Conservation (phyloP, 2,329 filamentous ascomycete species). For the Lasiodiplodia hormozganensis region DNA sequence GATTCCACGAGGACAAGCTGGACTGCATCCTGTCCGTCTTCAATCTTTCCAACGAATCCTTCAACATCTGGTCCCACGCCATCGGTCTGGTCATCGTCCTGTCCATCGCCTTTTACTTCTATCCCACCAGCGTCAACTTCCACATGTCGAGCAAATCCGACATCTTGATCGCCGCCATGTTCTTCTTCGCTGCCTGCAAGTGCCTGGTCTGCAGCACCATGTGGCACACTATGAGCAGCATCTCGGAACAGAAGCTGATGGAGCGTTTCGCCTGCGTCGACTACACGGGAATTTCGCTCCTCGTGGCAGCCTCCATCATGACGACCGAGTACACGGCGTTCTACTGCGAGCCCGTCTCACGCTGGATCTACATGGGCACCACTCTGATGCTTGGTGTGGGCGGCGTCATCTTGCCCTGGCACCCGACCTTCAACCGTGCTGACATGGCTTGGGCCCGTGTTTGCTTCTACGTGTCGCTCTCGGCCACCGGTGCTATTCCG, state of each 20-base stretch:
- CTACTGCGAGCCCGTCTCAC: constrained; percentile 91
- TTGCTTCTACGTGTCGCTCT: constrained; percentile 87
- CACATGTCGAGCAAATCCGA: constrained; percentile 84
- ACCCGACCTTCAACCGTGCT: constrained; percentile 88
- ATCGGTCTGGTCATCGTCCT: constrained; percentile 89
- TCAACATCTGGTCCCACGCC: constrained; percentile 98
- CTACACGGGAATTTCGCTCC: constrained; percentile 94
- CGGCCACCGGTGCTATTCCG: constrained; percentile 86
- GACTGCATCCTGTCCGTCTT: constrained; percentile 88
- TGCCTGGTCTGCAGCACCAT: constrained; percentile 93
- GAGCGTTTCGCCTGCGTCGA: constrained; percentile 97
- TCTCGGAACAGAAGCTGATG: constrained; percentile 86
- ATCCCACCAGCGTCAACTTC: constrained; percentile 88
- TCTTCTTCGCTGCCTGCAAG: constrained; percentile 95
- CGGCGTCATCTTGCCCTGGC: constrained; percentile 93
- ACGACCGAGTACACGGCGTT: constrained; percentile 99
- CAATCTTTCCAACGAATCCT: constrained; percentile 85
- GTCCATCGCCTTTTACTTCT: constrained; percentile 92
- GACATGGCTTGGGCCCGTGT: constrained; percentile 96
- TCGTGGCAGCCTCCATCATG: constrained; percentile 96
- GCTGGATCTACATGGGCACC: constrained; percentile 83
- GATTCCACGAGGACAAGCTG: constrained; percentile 89
- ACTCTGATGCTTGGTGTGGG: constrained; percentile 83
- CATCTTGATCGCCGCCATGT: constrained; percentile 87
- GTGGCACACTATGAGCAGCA: constrained; percentile 99